Conservation (phyloP, 148 eudicot genomes). For the Hydrangea macrophylla region DNA sequence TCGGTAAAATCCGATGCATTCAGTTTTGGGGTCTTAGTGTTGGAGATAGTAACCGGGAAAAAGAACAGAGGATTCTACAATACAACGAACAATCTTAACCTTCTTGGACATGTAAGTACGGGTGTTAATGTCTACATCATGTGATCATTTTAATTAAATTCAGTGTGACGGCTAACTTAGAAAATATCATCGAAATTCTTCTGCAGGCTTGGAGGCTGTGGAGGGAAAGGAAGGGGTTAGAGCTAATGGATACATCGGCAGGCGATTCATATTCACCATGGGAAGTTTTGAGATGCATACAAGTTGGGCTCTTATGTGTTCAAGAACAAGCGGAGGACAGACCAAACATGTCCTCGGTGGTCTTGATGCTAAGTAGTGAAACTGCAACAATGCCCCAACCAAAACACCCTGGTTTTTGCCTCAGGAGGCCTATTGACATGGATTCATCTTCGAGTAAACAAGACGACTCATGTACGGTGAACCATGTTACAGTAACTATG, state of each 20-base stretch:
- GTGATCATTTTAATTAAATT: neutral
- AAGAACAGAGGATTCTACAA: no score
- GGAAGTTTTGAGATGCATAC: conserved; percentile 72
- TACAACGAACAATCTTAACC: conserved; percentile 33
- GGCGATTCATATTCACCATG: conserved; percentile 29
- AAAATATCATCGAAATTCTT: neutral
- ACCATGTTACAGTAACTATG: conserved; percentile 65
- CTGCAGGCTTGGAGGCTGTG: conserved; percentile 79
- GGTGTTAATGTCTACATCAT: neutral
- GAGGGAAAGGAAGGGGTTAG: conserved; percentile 62
- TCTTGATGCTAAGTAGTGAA: conserved; percentile 71
- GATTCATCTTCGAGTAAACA: conserved; percentile 54
- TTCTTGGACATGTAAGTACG: conserved; percentile 49
- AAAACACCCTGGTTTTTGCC: conserved; percentile 55
- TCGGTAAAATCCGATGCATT: no score
- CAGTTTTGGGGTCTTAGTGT: no score
- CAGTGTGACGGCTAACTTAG: neutral
- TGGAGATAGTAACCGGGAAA: no score
- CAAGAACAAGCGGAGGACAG: conserved; percentile 83
- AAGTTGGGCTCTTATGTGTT: conserved; percentile 75
- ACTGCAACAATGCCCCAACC: conserved; percentile 50
- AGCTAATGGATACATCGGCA: conserved; percentile 41
- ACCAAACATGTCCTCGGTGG: conserved; percentile 70
- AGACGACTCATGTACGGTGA: conserved; percentile 65
- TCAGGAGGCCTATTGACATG: conserved; percentile 32